Evolutionary conservation across 2,329 filamentous ascomycete species (phyloP).

Genomic region (Botrytis hyacinthi): DNA sequence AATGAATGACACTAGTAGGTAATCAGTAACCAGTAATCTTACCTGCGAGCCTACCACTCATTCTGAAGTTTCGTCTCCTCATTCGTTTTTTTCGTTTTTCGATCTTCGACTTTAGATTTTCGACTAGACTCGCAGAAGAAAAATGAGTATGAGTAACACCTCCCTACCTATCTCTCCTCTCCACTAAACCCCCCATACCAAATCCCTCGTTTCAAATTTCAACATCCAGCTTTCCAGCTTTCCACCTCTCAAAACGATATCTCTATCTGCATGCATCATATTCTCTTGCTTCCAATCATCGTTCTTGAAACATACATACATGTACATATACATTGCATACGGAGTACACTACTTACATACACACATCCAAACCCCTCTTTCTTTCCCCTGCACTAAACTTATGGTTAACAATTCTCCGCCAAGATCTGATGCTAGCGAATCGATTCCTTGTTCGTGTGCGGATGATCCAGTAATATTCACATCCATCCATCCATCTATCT

Average conservation of each 20-base stretch:
- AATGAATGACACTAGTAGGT: too few relatives aligned
- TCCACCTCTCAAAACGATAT: too few relatives aligned
- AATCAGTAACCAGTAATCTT: too few relatives aligned
- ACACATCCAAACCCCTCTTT: not conserved
- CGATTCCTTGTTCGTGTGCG: not conserved
- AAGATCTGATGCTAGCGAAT: not conserved
- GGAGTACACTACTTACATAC: not conserved
- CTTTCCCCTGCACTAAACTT: not conserved
- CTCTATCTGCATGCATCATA: not conserved
- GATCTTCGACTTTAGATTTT: too few relatives aligned
- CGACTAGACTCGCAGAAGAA: too few relatives aligned
- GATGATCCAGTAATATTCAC: too few relatives aligned
- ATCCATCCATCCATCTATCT: too few relatives aligned
- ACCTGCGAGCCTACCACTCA: too few relatives aligned
- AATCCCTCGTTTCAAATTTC: not conserved
- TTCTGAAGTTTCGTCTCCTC: too few relatives aligned
- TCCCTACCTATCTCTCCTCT: not conserved
- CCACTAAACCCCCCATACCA: not conserved
- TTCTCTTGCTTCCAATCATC: not conserved
- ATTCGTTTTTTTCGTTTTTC: too few relatives aligned
- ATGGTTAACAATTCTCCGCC: not conserved
- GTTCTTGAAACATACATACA: not conserved
- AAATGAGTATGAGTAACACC: not conserved
- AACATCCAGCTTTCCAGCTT: not conserved
- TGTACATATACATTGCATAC: not conserved